Percentiles rank a stretch among this genome's conserved stretches.
phyloP scores from a whole-genome alignment of 2,329 filamentous ascomycete genomes.

The Diaporthe amygdali region DNA sequence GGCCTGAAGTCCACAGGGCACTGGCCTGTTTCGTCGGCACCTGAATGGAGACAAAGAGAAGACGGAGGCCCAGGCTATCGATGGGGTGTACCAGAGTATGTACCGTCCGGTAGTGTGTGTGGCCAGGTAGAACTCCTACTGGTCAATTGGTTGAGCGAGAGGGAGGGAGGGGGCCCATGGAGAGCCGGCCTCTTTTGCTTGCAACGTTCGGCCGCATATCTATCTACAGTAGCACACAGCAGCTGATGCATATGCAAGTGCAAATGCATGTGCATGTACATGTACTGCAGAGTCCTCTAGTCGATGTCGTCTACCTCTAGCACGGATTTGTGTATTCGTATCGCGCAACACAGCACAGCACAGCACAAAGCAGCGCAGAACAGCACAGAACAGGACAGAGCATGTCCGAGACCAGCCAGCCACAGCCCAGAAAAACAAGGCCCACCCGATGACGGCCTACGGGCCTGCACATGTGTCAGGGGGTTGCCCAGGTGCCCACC shows the following conservation, averaged over 20 bases:
- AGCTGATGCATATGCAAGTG: background rate
- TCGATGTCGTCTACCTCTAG: background rate
- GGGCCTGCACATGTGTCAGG: background rate
- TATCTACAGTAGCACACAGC: background rate
- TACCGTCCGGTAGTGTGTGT: background rate
- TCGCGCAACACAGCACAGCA: background rate
- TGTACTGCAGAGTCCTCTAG: background rate
- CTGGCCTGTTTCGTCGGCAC: constrained; percentile 4
- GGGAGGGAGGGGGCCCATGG: background rate
- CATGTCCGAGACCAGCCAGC: background rate
- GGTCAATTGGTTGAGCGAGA: constrained; percentile 8
- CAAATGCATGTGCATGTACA: background rate
- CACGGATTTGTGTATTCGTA: background rate
- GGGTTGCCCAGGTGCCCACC: background rate
- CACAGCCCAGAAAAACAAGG: background rate
- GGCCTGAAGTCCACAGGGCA: background rate
- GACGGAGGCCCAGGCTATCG: background rate
- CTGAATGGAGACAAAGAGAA: background rate
- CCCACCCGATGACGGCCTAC: constrained; percentile 7
- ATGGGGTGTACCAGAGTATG: background rate
- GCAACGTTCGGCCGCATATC: background rate
- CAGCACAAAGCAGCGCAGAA: background rate
- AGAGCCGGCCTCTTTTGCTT: background rate
- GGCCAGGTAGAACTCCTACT: background rate
- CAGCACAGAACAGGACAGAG: too few relatives aligned